Conservation (phyloP, 2,329 filamentous ascomycete genomes). For the Macrophomina phaseolina region DNA sequence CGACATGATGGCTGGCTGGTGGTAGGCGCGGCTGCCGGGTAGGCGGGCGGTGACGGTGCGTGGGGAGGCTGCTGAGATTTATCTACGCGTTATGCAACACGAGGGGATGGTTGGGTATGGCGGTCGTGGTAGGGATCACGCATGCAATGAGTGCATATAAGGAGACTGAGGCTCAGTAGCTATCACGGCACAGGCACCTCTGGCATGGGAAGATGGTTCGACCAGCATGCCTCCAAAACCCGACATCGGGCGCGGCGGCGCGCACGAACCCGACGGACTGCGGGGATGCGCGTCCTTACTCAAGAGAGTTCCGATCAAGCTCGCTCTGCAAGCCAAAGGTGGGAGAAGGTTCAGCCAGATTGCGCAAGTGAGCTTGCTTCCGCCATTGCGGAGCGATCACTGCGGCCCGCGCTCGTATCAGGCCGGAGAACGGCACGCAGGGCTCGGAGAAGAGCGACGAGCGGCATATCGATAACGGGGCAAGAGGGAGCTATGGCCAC, state of each 20-base stretch:
- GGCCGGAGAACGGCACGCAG: constrained; percentile 15
- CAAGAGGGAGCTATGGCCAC: constrained; percentile 19
- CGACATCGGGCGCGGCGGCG: constrained; percentile 6
- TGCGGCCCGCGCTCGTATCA: constrained; percentile 26
- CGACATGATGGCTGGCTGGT: neutral
- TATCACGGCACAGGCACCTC: neutral
- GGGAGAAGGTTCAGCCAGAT: neutral
- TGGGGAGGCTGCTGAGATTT: no score
- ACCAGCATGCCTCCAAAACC: neutral
- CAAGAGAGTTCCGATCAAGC: neutral
- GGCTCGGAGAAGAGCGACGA: constrained; percentile 25
- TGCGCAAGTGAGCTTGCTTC: neutral
- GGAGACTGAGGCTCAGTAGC: neutral
- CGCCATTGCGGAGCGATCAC: constrained; percentile 7
- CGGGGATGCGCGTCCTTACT: neutral
- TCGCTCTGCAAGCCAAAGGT: neutral
- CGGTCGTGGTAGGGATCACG: neutral
- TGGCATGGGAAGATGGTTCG: neutral
- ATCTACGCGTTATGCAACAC: neutral
- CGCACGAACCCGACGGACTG: neutral
- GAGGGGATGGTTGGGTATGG: neutral
- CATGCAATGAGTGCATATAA: constrained; percentile 1
- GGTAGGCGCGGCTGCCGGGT: neutral
- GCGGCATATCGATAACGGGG: constrained; percentile 13
- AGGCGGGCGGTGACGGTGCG: neutral